Conservation (phyloP, 148 eudicot genomes). For the Fagopyrum homotropicum region DNA sequence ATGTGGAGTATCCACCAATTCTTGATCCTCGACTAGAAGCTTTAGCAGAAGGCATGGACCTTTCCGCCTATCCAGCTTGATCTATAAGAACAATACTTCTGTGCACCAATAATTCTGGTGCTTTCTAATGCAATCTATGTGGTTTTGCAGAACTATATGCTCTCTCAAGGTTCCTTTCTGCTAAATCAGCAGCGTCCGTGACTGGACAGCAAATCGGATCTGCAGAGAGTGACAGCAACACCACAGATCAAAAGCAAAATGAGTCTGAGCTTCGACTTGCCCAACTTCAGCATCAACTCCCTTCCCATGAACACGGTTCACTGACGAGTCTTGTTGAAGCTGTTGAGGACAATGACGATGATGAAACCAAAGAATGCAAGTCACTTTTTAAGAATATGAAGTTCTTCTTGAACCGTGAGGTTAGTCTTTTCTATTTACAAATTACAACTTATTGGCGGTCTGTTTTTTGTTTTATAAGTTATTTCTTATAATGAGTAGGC, state of each 20-base stretch:
- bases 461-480: background rate
- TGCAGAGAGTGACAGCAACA: constrained; percentile 23
- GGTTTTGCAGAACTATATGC: constrained; percentile 75
- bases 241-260: constrained; percentile 24
- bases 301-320: constrained; percentile 72
- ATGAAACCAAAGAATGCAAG: constrained; percentile 68
- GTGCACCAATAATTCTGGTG: background rate
- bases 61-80: background rate
- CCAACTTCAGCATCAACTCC: constrained; percentile 91
- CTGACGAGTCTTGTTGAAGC: constrained; percentile 77
- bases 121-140: background rate
- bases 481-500: background rate
- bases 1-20: constrained; percentile 82
- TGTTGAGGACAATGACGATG: constrained; percentile 63
- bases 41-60: constrained; percentile 61
- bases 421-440: constrained; percentile 18
- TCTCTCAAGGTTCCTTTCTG: constrained; percentile 58
- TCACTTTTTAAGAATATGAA: constrained; percentile 65
- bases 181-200: constrained; percentile 24
- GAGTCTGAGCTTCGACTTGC: constrained; percentile 83
- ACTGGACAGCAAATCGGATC: constrained; percentile 30
- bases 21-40: constrained; percentile 89
- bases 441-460: background rate
- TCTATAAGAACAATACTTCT: background rate
- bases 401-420: constrained; percentile 94